Base-by-base conservation (phyloP, 495 filamentous ascomycete species). In the Talaromyces adpressus region DNA sequence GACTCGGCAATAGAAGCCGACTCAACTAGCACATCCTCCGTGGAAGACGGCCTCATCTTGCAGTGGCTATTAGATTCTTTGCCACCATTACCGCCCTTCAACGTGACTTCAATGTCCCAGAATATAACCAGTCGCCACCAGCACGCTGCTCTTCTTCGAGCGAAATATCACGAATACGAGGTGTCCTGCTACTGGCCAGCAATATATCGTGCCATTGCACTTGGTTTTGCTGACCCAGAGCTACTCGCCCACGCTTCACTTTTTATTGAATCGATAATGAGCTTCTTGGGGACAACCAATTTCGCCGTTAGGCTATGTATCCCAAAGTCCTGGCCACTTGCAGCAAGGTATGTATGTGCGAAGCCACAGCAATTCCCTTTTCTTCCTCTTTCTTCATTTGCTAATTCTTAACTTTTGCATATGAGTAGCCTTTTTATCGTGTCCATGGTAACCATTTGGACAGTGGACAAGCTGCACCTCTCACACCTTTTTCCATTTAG, bases 401-500 rank as follows among this genome's bases (percentile, higher is more conserved):
- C 53, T 32, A 57, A 57, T 57, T 53, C 49, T 53, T 22, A 53
- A 20, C 2, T 53, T 22, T 54, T 54, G 52, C 52, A 54, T 54
- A 22, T 57, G 25, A 32, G 27, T 34, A 34, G 54, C 54, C 54
- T 34, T 23, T 57, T 57, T 18, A 57, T 57, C 27, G 54, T 34
- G 54, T 57, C 54, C 54, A 57, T 57, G 54, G 54, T 57, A 57
- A 23, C 54, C 34, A 57, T 57, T 32, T 34, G 27, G 54, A 57
- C 54, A 57, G 54, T 57, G n/a, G 54, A 57, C 9, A 57, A 32
- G 4, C 54, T 57, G 54, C 27, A 34, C 54, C 3, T 57, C 54
- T 29, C 34, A 57, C 34, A 25, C 12, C 54, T n/a, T 30, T 32
- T 32, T 57, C 54, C 30, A 57, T 18, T 18, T 57, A 57, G 54